phyloP scores from a whole-genome alignment of 805 yeast genomes.

The Myxozyma vanderwaltii region DNA sequence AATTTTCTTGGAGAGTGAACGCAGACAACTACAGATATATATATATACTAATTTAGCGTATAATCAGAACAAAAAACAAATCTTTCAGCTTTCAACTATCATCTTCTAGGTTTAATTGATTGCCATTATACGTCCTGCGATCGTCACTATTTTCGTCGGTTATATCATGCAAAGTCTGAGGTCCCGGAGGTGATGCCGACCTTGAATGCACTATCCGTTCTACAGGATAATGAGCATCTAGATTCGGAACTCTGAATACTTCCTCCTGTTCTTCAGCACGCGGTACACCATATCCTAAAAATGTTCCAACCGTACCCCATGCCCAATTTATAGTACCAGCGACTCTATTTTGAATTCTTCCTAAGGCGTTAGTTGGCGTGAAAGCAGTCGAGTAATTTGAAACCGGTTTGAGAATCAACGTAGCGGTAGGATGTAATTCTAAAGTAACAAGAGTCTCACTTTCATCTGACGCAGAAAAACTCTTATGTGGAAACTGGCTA shows the following conservation, averaged over 20 bases:
- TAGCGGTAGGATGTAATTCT: slow-evolving; percentile 71
- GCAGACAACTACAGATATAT: no score
- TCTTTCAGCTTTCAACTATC: slow-evolving; percentile 37
- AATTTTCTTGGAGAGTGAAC: no score
- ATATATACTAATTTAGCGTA: not conserved
- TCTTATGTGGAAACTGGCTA: slow-evolving; percentile 60
- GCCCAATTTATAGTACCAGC: slow-evolving; percentile 31
- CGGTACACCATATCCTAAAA: slow-evolving; percentile 37
- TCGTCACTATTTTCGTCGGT: slow-evolving; percentile 44
- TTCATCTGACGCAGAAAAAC: slow-evolving; percentile 66
- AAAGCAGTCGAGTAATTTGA: slow-evolving; percentile 41
- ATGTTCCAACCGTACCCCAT: slow-evolving; percentile 37
- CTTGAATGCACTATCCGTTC: slow-evolving; percentile 1
- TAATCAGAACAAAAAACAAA: not conserved
- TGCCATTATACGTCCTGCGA: slow-evolving; percentile 59
- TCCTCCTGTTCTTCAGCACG: not conserved
- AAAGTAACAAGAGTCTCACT: slow-evolving; percentile 54
- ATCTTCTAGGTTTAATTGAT: slow-evolving; percentile 55
- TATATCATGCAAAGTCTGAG: slow-evolving; percentile 31
- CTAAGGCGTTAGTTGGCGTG: slow-evolving; percentile 27
- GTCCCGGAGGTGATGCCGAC: slow-evolving; percentile 9
- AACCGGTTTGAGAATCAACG: slow-evolving; percentile 69
- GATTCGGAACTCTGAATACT: slow-evolving; percentile 7
- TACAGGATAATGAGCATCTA: slow-evolving; percentile 3
- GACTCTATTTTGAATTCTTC: slow-evolving; percentile 30